Evolutionary conservation across 768 basidiomycete species (phyloP), one percentile per base, ranked within the genome.

Genomic region (Naematelia encephala): DNA sequence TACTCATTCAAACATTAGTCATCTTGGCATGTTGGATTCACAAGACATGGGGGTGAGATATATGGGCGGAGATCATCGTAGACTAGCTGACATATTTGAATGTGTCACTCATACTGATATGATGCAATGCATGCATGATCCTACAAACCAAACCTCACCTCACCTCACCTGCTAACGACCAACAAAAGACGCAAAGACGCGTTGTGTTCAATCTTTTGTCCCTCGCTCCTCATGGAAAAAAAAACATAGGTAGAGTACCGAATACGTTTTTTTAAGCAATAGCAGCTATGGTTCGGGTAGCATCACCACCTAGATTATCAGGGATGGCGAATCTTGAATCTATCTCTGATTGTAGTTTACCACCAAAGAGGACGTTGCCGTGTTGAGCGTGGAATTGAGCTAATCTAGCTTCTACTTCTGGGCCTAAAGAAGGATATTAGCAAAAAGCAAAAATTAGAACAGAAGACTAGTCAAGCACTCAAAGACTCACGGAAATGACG

Each of bases 321-420:
- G 75, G 75, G 21, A 75, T 51, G 25, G 75, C 75, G 48, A 62
- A 70, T 52, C 72, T 46, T 45, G 27, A 19, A 46, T 72, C 70
- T 0, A 69, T 54, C 45, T 74, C 67, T 10, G 60, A 66, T 14
- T 68, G 51, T 13, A 93, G 79, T 57, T 82, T 81, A 19, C 93
- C 93, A 54, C 94, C 93, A 67, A 96, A 94, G 56, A 90, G 81
- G 51, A 96, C 93, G 23, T 85, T 83, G 1, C 92, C 93, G 59
- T 92, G 82, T 54, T 80, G 78, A 51, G 82, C 82, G 56, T 88
- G 82, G 83, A 86, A 97, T 16, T 83, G 80, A 2, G 84, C 84
- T 60, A 98, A 90, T 54, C 93, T 88, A 53, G 82, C 81, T 79
- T 98, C 94, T 43, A 98, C 91, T 71, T 92, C 86, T 1, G 93